Evolutionary conservation across 2,329 filamentous ascomycete genomes (phyloP), one percentile per base, ranked within the genome.

Genomic region (Blumeriella jaapii): DNA sequence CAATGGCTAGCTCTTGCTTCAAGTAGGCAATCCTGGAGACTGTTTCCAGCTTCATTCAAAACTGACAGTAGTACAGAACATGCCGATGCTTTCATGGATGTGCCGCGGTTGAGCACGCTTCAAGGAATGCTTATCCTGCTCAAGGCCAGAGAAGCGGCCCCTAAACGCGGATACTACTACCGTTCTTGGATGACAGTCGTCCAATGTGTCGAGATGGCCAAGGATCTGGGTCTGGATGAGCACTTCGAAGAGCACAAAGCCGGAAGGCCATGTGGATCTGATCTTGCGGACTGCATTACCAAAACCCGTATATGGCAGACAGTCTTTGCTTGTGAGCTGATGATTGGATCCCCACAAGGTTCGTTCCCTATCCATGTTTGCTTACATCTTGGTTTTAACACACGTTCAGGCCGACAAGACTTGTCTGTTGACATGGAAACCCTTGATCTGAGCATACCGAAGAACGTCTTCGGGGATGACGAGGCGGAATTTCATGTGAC

Each of bases 171-270:
- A 1, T 96, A 96, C 55, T 96, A 91, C 58, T 96, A 91, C 60
- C 78, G 89, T 23, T 96, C 91, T 0, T 96, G 91, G 89, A 93
- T 95, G 75, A 84, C 82, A 4, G 76, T 93, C 13, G 89, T 94
- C 34, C 84, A 87, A 41, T 85, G 89, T 44, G 80, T 93, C 6
- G 80, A 86, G 29, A 94, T 96, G 84, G 85, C 77, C 16, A 91
- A 93, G 52, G 89, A 95, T 54, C 65, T 96, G 19, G 84, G 86
- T 13, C 64, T 96, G 5, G 78, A 95, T 53, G 85, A 94, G 45
- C 89, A 96, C 59, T 76, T 76, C 42, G 77, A 82, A 39, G 74
- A 78, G 28, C 91, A 96, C 56, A 70, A 78, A 44, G 71, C 74
- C 34, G 82, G 80, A 14, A 71, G 70, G 35, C 57, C 69, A 1